Conservation (phyloP, 441 rosid species). For the Adansonia rubrostipa region DNA sequence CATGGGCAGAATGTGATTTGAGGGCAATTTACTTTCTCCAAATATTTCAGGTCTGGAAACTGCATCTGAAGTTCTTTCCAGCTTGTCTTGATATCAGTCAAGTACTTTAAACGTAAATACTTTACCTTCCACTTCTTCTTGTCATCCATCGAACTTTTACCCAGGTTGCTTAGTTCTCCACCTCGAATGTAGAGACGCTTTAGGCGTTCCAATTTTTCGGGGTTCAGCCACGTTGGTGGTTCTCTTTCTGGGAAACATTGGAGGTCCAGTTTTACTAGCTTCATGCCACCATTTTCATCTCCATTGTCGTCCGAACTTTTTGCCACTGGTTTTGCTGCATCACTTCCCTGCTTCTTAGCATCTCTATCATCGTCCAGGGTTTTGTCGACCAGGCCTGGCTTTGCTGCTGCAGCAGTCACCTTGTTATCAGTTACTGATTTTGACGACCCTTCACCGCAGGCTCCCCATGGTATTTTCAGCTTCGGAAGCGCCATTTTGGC, state of each 20-base stretch:
- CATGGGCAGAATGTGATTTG: conserved; percentile 39
- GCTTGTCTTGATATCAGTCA: conserved; percentile 36
- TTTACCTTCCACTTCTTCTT: conserved; percentile 17
- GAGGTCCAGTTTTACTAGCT: conserved; percentile 45
- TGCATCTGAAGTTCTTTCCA: conserved; percentile 38
- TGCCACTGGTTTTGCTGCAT: not conserved
- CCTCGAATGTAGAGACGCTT: conserved; percentile 48
- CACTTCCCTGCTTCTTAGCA: not conserved
- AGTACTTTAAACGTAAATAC: conserved; percentile 48
- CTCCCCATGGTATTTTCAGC: not conserved
- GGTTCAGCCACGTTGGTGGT: conserved; percentile 36
- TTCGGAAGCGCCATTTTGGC: not conserved
- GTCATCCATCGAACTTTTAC: not conserved
- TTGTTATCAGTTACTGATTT: not conserved
- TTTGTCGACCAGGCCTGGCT: not conserved
- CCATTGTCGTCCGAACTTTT: not conserved
- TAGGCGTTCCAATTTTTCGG: not conserved
- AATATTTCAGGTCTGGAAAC: conserved; percentile 42
- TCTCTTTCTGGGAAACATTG: conserved; percentile 40
- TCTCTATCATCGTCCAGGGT: not conserved
- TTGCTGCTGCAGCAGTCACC: not conserved
- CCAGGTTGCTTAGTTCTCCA: conserved; percentile 42
- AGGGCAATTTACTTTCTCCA: conserved; percentile 51
- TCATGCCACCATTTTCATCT: not conserved
- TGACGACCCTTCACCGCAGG: not conserved